A percentile compares a stretch with the other conserved stretches of the same genome.
Conservation (phyloP, 192 early-diverging fungal species). For the Pilobolus umbonatus region DNA sequence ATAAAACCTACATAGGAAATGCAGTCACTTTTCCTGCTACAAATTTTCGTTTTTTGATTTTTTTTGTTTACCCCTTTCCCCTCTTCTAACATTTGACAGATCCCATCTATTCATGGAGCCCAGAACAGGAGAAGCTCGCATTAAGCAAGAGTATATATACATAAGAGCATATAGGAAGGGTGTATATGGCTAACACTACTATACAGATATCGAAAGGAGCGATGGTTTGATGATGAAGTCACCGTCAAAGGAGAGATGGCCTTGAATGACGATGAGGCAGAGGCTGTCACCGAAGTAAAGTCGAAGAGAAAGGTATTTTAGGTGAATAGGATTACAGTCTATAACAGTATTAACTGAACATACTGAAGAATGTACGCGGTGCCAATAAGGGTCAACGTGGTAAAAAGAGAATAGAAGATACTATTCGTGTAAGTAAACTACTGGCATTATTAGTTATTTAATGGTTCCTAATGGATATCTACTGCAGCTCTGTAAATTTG, state of each 20-base stretch:
- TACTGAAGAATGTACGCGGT: conserved; percentile 20
- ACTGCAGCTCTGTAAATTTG: conserved; percentile 50
- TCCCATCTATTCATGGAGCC: no score
- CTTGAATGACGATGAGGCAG: neutral
- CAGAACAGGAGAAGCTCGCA: conserved; percentile 13
- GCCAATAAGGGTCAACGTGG: conserved; percentile 26
- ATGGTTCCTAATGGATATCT: neutral
- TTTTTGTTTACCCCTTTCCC: no score
- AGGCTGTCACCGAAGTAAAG: neutral
- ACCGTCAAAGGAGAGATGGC: neutral
- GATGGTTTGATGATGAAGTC: conserved; percentile 3
- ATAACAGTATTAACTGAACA: neutral
- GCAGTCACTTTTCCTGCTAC: no score
- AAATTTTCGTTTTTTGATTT: no score
- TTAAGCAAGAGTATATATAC: conserved; percentile 14
- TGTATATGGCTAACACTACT: neutral
- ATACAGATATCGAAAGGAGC: conserved; percentile 10
- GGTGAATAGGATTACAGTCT: neutral
- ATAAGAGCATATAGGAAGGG: neutral
- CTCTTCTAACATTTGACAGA: no score
- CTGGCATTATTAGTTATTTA: neutral
- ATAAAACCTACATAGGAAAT: no score
- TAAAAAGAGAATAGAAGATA: conserved; percentile 22
- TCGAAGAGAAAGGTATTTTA: neutral
- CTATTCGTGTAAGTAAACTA: conserved; percentile 16